Percentiles rank a stretch among this genome's conserved stretches.
Conservation (phyloP, 768 basidiomycete species). For the Pleurotus citrinopileatus region DNA sequence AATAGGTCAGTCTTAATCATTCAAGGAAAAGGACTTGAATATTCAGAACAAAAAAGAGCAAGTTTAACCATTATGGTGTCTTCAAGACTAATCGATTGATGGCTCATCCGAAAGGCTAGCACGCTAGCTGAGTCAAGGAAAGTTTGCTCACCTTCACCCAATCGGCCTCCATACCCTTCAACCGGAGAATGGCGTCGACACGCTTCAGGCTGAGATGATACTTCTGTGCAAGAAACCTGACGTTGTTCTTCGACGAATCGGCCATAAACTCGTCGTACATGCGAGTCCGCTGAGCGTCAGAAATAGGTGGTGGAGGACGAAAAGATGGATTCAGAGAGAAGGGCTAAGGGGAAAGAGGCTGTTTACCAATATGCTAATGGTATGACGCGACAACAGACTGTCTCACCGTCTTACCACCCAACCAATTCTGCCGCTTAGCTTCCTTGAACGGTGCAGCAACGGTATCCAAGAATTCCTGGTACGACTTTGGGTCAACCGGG, state of each 20-base stretch:
- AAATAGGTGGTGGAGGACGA: constrained; percentile 74
- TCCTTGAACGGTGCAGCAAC: constrained; percentile 40
- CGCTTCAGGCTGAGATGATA: constrained; percentile 74
- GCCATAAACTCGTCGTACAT: constrained; percentile 62
- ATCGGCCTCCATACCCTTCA: constrained; percentile 73
- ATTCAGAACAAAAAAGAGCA: constrained; percentile 18
- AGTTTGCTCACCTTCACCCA: constrained; percentile 64
- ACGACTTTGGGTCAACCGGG: constrained; percentile 25
- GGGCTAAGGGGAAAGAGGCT: constrained; percentile 45
- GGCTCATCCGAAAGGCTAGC: constrained; percentile 47
- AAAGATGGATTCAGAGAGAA: constrained; percentile 87
- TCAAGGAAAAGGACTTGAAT: background rate
- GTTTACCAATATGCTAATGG: background rate
- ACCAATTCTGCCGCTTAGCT: constrained; percentile 57
- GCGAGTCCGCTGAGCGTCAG: constrained; percentile 50
- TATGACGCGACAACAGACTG: constrained; percentile 19
- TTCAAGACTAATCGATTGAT: constrained; percentile 94
- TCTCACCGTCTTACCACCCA: constrained; percentile 53
- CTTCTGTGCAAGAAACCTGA: constrained; percentile 57
- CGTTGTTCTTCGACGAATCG: constrained; percentile 53
- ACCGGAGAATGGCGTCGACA: constrained; percentile 75
- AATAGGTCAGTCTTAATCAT: background rate
- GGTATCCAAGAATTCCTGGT: constrained; percentile 38
- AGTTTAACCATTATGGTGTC: constrained; percentile 74
- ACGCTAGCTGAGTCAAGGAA: constrained; percentile 15